Percentiles rank a stretch among this genome's conserved stretches.
These are phyloP conservation scores for Clarireedia hainanense DNA, from an alignment of 2,329 filamentous ascomycete species.

Conservation along the genomic window DNA sequence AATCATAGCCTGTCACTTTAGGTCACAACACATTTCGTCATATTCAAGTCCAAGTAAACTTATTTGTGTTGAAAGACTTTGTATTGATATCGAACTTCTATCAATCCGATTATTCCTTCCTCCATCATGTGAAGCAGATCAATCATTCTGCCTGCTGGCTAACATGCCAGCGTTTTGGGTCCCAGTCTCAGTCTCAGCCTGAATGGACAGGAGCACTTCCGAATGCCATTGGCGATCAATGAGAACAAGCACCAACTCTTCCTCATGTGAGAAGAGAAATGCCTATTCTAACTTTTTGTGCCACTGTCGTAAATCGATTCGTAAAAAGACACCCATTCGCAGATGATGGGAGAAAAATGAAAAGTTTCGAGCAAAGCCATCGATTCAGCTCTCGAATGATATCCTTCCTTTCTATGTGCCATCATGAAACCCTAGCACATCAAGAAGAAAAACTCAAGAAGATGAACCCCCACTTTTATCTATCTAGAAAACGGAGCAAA, in stretches of 20 bases:
- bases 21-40: too few species aligned
- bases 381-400: constrained; percentile 12
- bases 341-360: constrained; percentile 23
- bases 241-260: constrained; percentile 17
- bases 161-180: constrained; percentile 3
- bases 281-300: constrained; percentile 12
- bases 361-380: constrained; percentile 12
- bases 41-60: too few species aligned
- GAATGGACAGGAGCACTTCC: constrained; percentile 32
- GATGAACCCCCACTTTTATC: constrained; percentile 26
- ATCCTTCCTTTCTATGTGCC: constrained; percentile 11
- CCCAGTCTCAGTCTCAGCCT: constrained; percentile 16
- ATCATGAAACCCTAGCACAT: constrained; percentile 2
- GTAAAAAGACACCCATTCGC: constrained; percentile 20
- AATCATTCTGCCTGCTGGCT: constrained; percentile 1
- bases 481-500: constrained; percentile 13
- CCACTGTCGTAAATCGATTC: constrained; percentile 8
- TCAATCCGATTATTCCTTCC: constrained; percentile 1
- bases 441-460: constrained; percentile 16
- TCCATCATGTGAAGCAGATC: constrained; percentile 9
- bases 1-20: too few species aligned
- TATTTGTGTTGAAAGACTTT: constrained; percentile 3
- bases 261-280: constrained; percentile 16
- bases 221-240: constrained; percentile 29
- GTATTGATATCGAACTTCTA: constrained; percentile 1